These are phyloP conservation scores for Cenococcum geophilum DNA, from an alignment of 495 filamentous ascomycete species.

Conservation along the genomic window DNA sequence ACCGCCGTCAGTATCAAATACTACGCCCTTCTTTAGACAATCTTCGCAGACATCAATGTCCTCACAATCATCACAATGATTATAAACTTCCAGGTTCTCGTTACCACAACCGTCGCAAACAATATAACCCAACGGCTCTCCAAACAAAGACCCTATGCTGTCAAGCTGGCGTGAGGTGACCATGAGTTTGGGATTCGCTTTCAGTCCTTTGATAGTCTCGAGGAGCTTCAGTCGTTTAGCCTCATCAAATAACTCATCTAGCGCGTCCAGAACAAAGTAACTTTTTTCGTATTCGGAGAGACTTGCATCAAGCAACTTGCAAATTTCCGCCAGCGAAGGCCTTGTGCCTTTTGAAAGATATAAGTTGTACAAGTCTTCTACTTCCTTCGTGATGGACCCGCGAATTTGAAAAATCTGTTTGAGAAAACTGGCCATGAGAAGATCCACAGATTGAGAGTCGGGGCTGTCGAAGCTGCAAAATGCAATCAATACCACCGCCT, in stretches of 20 bases:
- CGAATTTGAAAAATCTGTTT: conserved; percentile 15
- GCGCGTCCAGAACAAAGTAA: conserved; percentile 17
- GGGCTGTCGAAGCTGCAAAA: conserved; percentile 21
- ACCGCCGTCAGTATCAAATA: background rate
- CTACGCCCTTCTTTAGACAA: conserved; percentile 2
- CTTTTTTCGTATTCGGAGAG: conserved; percentile 2
- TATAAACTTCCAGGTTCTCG: conserved; percentile 5
- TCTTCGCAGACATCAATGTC: conserved; percentile 17
- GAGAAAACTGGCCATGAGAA: conserved; percentile 19
- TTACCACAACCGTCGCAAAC: conserved; percentile 15
- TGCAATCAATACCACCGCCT: conserved; percentile 12
- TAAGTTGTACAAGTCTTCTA: conserved; percentile 8
- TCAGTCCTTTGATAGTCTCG: conserved; percentile 8
- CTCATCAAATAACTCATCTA: conserved; percentile 17
- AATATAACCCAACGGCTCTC: conserved; percentile 2
- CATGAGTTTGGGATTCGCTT: conserved; percentile 14
- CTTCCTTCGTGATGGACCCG: conserved; percentile 1
- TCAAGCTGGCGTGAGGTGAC: conserved; percentile 16
- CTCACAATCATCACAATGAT: conserved; percentile 20
- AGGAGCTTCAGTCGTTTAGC: conserved; percentile 10
- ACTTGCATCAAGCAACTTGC: conserved; percentile 6
- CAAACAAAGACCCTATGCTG: conserved; percentile 15
- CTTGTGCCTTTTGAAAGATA: conserved; percentile 4
- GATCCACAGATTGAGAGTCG: conserved; percentile 17
- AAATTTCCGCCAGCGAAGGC: conserved; percentile 11